phyloP scores from a whole-genome alignment of 257 asterid genomes.

The Rauvolfia tetraphylla region DNA sequence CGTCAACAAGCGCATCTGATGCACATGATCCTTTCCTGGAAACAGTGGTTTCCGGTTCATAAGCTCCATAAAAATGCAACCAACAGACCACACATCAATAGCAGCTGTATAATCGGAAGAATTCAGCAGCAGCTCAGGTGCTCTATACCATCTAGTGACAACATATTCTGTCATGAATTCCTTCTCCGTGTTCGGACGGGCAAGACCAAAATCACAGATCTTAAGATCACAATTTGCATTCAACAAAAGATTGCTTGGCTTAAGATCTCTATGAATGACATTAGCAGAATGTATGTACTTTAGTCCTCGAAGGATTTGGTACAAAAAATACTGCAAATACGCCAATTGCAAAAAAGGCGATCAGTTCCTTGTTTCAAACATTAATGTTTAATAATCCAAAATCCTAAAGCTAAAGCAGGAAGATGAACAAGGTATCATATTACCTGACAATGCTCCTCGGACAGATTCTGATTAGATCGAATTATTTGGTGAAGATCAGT shows the following conservation, averaged over 20 bases:
- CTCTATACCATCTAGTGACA: conserved; percentile 99
- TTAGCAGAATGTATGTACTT: conserved; percentile 93
- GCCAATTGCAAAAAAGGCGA: background rate
- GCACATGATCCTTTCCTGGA: conserved; percentile 97
- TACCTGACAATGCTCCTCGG: conserved; percentile 97
- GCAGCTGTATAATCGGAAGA: conserved; percentile 88
- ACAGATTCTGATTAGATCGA: conserved; percentile 84
- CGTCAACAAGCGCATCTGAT: conserved; percentile 81
- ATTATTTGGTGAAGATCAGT: conserved; percentile 98
- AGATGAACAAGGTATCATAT: background rate
- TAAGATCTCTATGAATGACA: conserved; percentile 85
- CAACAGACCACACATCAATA: conserved; percentile 96
- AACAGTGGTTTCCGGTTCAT: conserved; percentile 86
- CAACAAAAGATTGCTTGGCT: conserved; percentile 87
- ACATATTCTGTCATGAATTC: conserved; percentile 97
- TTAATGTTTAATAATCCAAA: background rate
- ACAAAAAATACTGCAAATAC: conserved; percentile 78
- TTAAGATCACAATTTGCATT: conserved; percentile 93
- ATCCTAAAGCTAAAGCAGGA: background rate
- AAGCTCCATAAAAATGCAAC: conserved; percentile 97
- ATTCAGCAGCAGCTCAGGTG: conserved; percentile 83
- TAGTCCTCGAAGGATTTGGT: conserved; percentile 86
- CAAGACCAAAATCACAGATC: conserved; percentile 94
- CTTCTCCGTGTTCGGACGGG: conserved; percentile 72
- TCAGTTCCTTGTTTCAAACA: conserved; percentile 16